These are phyloP conservation scores for Alliaria petiolata DNA, from an alignment of 345 rosid species.

Conservation along the genomic window DNA sequence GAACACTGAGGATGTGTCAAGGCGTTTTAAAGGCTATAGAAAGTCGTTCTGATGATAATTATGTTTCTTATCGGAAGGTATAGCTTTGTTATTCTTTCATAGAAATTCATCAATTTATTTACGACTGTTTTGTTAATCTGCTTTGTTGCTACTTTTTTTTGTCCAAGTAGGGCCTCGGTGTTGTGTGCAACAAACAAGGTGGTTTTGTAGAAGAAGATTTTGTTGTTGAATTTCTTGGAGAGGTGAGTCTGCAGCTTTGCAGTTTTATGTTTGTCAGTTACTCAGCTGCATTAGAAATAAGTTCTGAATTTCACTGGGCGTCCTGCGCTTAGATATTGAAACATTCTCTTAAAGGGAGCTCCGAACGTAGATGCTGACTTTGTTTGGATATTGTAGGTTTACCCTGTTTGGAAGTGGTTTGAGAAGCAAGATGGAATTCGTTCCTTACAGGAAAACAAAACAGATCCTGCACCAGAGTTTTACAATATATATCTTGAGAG, in stretches of 20 bases:
- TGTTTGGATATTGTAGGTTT: slow-evolving; percentile 55
- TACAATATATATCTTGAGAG: slow-evolving; percentile 98
- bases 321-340: slow-evolving; percentile 3
- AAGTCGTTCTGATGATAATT: slow-evolving; percentile 83
- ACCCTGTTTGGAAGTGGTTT: slow-evolving; percentile 99
- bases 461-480: slow-evolving; percentile 99
- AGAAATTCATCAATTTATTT: background rate
- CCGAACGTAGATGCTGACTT: slow-evolving; percentile 9
- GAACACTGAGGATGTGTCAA: slow-evolving; percentile 65
- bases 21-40: slow-evolving; percentile 82
- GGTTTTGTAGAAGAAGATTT: slow-evolving; percentile 96
- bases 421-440: slow-evolving; percentile 99
- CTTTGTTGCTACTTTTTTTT: slow-evolving; percentile 14
- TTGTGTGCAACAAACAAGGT: slow-evolving; percentile 92
- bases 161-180: slow-evolving; percentile 86
- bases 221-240: slow-evolving; percentile 98
- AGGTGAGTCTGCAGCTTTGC: slow-evolving; percentile 53
- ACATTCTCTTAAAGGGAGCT: background rate
- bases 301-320: background rate
- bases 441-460: slow-evolving; percentile 82
- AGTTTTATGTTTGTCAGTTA: slow-evolving; percentile 4
- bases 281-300: slow-evolving; percentile 5
- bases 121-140: slow-evolving; percentile 21
- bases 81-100: slow-evolving; percentile 2
- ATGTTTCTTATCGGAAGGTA: slow-evolving; percentile 98